Evolutionary conservation across 768 basidiomycete genomes (phyloP), one percentile per base, ranked within the genome.

Genomic region (Tricholoma hemisulphureum): DNA sequence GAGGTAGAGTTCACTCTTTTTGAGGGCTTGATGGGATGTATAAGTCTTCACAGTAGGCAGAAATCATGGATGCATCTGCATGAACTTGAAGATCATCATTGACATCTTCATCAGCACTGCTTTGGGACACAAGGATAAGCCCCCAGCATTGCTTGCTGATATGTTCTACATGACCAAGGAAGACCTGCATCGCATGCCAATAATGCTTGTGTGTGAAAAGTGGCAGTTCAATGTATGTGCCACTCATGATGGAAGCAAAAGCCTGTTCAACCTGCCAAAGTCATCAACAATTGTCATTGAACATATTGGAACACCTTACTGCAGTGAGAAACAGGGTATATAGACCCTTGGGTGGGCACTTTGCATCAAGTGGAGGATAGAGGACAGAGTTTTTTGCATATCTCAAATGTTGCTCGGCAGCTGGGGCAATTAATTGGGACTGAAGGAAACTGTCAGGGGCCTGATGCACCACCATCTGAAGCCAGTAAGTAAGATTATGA

Each of bases 51-150:
- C 32, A 2, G 32, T 34, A 34, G 32, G 32, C 32, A 37, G 9
- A 63, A 6, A 63, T 60, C 48, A 63, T 58, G 6, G 57, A 58
- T n/a, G 50, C 39, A 49, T 63, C 53, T 24, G n/a, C n/a, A n/a
- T n/a, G n/a, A n/a, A 32, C 50, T 10, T 45, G 43, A 45, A 37
- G 43, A 23, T 46, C 51, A 21, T 53, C 34, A 20, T 49, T 23
- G 20, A 56, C 53, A 23, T 16, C 16, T 7, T 28, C 32, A 20
- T 55, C 39, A 18, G 13, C 31, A 18, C 21, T 35, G 26, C 20
- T 35, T 10, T n/a, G 4, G 32, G 32, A 34, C 9, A 10, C 32
- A 6, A 57, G 35, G 16, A 45, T 32, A 50, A 57, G 21, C 11
- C 37, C 37, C 56, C 56, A 57, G 16, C 56, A 24, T 35, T 37